Conservation (phyloP, 2,329 filamentous ascomycete genomes). For the Aspergillus sojae region DNA sequence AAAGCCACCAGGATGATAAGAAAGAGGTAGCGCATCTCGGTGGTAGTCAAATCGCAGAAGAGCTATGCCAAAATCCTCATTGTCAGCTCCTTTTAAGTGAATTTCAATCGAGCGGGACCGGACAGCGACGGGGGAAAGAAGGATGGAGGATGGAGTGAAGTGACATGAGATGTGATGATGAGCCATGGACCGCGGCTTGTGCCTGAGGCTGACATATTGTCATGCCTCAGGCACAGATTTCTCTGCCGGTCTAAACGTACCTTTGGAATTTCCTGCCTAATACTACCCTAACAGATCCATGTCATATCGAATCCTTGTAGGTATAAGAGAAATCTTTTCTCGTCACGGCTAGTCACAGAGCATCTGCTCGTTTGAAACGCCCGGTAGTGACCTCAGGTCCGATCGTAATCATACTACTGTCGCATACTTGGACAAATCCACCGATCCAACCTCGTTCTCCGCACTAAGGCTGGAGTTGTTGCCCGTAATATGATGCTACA, state of each 20-base stretch:
- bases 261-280: too few species aligned
- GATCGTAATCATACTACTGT: neutral
- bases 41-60: neutral
- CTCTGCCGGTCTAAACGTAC: too few species aligned
- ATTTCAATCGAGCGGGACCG: neutral
- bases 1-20: slow-evolving; percentile 22
- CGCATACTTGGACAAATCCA: neutral
- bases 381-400: too few species aligned
- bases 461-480: neutral
- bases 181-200: neutral
- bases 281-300: too few species aligned
- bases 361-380: neutral
- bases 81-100: neutral
- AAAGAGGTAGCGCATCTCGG: slow-evolving; percentile 18
- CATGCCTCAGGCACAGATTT: slow-evolving; percentile 8
- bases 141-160: neutral
- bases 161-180: neutral
- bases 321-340: too few species aligned
- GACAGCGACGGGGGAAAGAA: neutral
- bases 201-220: neutral
- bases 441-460: neutral
- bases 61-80: slow-evolving; percentile 3
- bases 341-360: neutral
- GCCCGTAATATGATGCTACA: neutral
- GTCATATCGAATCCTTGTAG: too few species aligned